A percentile compares a stretch with the other conserved stretches of the same genome.
phyloP scores from a whole-genome alignment of 768 basidiomycete genomes.

The Omphalotus guepiniiformis region DNA sequence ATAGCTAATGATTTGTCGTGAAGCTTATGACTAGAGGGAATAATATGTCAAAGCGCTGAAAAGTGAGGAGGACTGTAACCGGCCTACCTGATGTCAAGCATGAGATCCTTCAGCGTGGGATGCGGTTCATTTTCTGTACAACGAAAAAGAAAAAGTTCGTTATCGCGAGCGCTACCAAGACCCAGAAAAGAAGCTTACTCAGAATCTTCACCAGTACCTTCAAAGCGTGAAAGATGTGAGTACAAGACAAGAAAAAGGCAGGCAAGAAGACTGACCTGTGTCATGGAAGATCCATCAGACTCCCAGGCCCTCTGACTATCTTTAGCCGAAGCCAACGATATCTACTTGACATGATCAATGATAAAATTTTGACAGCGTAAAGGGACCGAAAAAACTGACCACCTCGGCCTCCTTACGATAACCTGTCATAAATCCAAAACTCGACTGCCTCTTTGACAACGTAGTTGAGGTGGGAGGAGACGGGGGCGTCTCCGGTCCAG shows the following conservation, averaged over 20 bases:
- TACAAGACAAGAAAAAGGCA: too few species aligned
- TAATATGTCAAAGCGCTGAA: background rate
- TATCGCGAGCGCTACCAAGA: too few species aligned
- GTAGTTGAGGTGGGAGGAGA: background rate
- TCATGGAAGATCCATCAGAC: conserved; percentile 14
- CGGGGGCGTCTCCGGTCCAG: background rate
- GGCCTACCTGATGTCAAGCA: conserved; percentile 2
- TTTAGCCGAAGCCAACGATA: conserved; percentile 17
- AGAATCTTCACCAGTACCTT: conserved; percentile 4
- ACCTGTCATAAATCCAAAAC: too few species aligned
- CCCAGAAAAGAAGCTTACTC: too few species aligned
- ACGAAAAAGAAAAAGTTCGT: background rate
- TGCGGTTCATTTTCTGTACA: conserved; percentile 1
- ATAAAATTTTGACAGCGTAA: conserved; percentile 2
- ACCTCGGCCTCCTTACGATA: too few species aligned
- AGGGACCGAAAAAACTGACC: too few species aligned
- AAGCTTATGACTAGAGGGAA: conserved; percentile 1
- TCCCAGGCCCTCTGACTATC: conserved; percentile 16
- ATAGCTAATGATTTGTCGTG: background rate
- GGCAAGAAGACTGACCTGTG: too few species aligned
- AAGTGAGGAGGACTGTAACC: background rate
- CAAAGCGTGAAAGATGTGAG: too few species aligned
- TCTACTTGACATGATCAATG: background rate
- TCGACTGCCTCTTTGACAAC: background rate
- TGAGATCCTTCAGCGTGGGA: conserved; percentile 5